Evolutionary conservation across 495 filamentous ascomycete genomes (phyloP).

Genomic region (Daldinia bambusicola): DNA sequence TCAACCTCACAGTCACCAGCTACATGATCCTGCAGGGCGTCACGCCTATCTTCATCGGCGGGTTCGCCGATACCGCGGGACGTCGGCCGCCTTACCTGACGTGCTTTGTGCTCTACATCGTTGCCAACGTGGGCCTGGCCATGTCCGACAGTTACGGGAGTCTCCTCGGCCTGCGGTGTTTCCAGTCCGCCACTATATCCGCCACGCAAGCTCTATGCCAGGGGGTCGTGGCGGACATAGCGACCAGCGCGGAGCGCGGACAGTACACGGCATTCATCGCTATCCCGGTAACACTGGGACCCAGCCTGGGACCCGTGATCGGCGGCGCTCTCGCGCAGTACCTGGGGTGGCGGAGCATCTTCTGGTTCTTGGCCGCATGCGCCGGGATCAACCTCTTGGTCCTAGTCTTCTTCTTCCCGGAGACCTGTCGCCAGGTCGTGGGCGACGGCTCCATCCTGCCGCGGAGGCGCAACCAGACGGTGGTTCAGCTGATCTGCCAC

Average conservation of each 20-base stretch:
- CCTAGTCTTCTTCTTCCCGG: constrained; percentile 63
- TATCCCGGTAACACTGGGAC: constrained; percentile 55
- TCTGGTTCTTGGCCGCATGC: constrained; percentile 72
- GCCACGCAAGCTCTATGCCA: constrained; percentile 63
- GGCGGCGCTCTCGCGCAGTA: constrained; percentile 69
- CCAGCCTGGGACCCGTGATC: constrained; percentile 68
- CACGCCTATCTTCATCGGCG: constrained; percentile 66
- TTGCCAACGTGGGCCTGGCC: constrained; percentile 66
- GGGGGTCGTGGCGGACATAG: constrained; percentile 66
- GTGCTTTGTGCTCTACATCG: constrained; percentile 65
- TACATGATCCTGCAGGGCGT: constrained; percentile 70
- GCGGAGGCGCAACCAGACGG: constrained; percentile 51
- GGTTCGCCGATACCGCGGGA: constrained; percentile 64
- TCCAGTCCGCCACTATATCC: constrained; percentile 67
- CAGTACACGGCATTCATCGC: constrained; percentile 55
- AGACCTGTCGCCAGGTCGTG: constrained; percentile 71
- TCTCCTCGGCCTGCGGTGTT: constrained; percentile 62
- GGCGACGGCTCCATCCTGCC: constrained; percentile 68
- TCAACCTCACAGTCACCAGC: constrained; percentile 71
- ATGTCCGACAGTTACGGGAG: constrained; percentile 60
- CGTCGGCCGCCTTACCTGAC: constrained; percentile 66
- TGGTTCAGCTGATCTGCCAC: constrained; percentile 47
- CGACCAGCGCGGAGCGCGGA: constrained; percentile 63
- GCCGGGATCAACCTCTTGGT: constrained; percentile 54
- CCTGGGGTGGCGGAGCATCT: constrained; percentile 73